Percentiles rank a stretch among this genome's conserved stretches.
Conservation (phyloP, 345 rosid genomes). For the Moricandia arvensis region DNA sequence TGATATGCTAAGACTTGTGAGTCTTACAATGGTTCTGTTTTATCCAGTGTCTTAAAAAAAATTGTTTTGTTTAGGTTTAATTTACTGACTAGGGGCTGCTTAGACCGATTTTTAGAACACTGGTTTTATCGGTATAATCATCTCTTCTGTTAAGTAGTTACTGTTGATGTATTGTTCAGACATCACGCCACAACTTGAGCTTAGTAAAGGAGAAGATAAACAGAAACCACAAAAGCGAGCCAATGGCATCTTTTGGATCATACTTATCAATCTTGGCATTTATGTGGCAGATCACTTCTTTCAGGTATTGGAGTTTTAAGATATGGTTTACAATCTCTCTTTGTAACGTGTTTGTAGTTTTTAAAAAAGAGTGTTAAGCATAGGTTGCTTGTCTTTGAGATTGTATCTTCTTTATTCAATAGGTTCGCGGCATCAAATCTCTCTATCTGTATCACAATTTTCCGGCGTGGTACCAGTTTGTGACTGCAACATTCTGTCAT, state of each 20-base stretch:
- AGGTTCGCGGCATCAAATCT: constrained; percentile 63
- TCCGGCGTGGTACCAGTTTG: constrained; percentile 90
- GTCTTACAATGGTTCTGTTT: too few species aligned
- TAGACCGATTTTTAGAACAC: too few species aligned
- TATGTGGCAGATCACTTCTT: constrained; percentile 76
- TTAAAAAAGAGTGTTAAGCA: not conserved
- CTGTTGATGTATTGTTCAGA: constrained; percentile 43
- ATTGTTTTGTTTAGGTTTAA: too few species aligned
- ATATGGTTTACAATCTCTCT: not conserved
- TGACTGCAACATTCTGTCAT: constrained; percentile 90
- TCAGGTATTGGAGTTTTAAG: constrained; percentile 51
- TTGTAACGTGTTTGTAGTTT: too few species aligned
- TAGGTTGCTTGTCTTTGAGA: not conserved
- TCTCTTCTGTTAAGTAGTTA: not conserved
- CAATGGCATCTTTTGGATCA: constrained; percentile 81
- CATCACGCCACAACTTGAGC: constrained; percentile 56
- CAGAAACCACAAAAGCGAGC: constrained; percentile 52
- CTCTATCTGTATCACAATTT: constrained; percentile 72
- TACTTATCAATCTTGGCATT: constrained; percentile 76
- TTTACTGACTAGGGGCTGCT: too few species aligned
- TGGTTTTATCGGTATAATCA: too few species aligned
- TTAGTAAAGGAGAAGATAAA: constrained; percentile 50
- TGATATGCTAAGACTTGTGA: too few species aligned
- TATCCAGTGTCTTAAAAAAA: too few species aligned
- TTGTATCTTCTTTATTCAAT: constrained; percentile 2